These are phyloP conservation scores for Aspergillus taichungensis DNA, from an alignment of 495 filamentous ascomycete genomes.

Conservation along the genomic window DNA sequence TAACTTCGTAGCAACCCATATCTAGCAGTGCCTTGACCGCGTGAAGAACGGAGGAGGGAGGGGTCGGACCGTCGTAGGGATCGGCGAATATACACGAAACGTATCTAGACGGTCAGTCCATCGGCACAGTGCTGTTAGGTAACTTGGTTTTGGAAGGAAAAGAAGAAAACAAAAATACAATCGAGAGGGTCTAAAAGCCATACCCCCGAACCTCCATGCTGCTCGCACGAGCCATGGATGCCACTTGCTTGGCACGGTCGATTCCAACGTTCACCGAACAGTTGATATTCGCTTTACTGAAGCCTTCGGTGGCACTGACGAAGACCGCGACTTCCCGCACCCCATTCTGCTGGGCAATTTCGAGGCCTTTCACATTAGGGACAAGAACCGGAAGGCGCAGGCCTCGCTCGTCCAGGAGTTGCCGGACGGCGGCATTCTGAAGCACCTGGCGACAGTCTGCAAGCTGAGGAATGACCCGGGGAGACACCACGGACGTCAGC, in stretches of 20 bases:
- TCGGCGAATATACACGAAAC: slow-evolving; percentile 38
- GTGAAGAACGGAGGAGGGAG: slow-evolving; percentile 21
- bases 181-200: not conserved
- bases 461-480: slow-evolving; percentile 33
- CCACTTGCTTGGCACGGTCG: slow-evolving; percentile 18
- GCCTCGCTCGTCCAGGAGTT: not conserved
- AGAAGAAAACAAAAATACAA: not conserved
- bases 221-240: slow-evolving; percentile 8
- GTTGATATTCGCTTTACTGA: slow-evolving; percentile 38
- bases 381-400: slow-evolving; percentile 29
- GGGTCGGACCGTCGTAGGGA: slow-evolving; percentile 30
- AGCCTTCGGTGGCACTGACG: slow-evolving; percentile 33
- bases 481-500: slow-evolving; percentile 37
- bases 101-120: slow-evolving; percentile 17
- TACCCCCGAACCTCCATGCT: slow-evolving; percentile 31
- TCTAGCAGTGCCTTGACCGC: slow-evolving; percentile 25
- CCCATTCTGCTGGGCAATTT: slow-evolving; percentile 20
- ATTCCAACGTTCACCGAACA: slow-evolving; percentile 27
- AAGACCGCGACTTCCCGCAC: slow-evolving; percentile 35
- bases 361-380: slow-evolving; percentile 34
- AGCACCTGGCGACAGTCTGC: slow-evolving; percentile 32
- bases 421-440: slow-evolving; percentile 1
- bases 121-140: not conserved
- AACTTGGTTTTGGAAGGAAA: not conserved
- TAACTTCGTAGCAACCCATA: slow-evolving; percentile 37